Evolutionary conservation across 2,329 filamentous ascomycete genomes (phyloP).

Genomic region (Huntiella savannae): DNA sequence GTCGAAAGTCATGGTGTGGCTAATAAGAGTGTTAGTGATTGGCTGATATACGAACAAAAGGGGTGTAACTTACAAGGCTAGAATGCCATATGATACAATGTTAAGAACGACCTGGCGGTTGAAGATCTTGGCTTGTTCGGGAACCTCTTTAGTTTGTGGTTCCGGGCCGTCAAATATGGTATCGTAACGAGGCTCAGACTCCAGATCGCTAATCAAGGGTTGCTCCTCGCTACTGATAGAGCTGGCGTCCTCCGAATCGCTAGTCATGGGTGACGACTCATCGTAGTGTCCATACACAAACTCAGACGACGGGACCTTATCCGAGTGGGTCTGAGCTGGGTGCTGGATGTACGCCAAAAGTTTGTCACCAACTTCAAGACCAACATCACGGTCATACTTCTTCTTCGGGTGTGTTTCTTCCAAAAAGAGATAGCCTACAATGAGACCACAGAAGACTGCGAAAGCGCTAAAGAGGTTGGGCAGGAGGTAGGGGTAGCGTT

Average conservation of each 20-base stretch:
- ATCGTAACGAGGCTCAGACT: too few relatives aligned
- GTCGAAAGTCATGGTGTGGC: slow-evolving; percentile 93
- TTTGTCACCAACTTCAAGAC: slow-evolving; percentile 56
- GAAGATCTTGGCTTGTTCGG: slow-evolving; percentile 40
- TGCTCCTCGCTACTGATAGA: too few relatives aligned
- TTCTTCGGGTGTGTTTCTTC: slow-evolving; percentile 84
- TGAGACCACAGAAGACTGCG: slow-evolving; percentile 57
- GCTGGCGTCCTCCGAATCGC: slow-evolving; percentile 10
- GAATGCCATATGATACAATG: slow-evolving; percentile 75
- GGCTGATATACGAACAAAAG: neutral
- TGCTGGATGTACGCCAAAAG: neutral
- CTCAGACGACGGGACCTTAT: too few relatives aligned
- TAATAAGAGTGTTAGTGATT: slow-evolving; percentile 21
- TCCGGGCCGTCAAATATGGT: slow-evolving; percentile 15
- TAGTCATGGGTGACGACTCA: too few relatives aligned
- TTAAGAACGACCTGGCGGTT: slow-evolving; percentile 71
- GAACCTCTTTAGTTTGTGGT: neutral
- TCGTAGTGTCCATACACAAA: too few relatives aligned
- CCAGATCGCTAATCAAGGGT: too few relatives aligned
- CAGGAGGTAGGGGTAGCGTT: slow-evolving; percentile 71
- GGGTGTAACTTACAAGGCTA: slow-evolving; percentile 65
- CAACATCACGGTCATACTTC: slow-evolving; percentile 56
- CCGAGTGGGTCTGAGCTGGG: neutral
- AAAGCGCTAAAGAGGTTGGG: slow-evolving; percentile 77
- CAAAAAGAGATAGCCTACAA: slow-evolving; percentile 67